Evolutionary conservation across 768 basidiomycete genomes (phyloP).

Genomic region (Butyriboletus loyo): DNA sequence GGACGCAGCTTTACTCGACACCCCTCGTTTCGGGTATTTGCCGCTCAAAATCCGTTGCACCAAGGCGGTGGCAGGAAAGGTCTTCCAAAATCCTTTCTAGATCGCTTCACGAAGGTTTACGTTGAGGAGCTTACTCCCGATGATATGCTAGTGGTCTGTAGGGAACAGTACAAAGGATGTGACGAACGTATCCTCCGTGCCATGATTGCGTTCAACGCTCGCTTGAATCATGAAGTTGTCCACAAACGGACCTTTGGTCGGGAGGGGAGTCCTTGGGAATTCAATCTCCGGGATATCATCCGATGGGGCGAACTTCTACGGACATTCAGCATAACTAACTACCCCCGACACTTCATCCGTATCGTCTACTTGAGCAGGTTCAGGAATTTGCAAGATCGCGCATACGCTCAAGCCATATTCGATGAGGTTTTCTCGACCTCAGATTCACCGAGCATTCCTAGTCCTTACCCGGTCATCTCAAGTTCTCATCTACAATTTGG

Average conservation of each 20-base stretch:
- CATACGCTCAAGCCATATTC: conserved; percentile 50
- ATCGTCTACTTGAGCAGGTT: conserved; percentile 86
- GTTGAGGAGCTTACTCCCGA: conserved; percentile 75
- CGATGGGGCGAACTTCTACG: conserved; percentile 74
- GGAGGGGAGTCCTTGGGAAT: conserved; percentile 93
- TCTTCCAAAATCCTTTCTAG: conserved; percentile 94
- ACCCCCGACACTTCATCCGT: conserved; percentile 64
- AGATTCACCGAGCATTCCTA: conserved; percentile 36
- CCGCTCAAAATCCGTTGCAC: conserved; percentile 93
- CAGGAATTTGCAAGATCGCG: conserved; percentile 66
- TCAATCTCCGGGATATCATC: conserved; percentile 92
- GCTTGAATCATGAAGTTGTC: conserved; percentile 65
- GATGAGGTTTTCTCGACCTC: conserved; percentile 45
- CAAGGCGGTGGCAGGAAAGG: conserved; percentile 98
- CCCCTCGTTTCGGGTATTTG: conserved; percentile 94
- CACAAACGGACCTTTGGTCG: conserved; percentile 64
- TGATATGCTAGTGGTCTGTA: conserved; percentile 79
- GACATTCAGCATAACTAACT: conserved; percentile 28
- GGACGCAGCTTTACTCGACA: conserved; percentile 85
- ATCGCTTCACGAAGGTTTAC: conserved; percentile 98
- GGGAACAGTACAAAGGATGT: conserved; percentile 63
- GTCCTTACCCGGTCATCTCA: conserved; percentile 37
- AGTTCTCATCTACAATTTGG: conserved; percentile 63
- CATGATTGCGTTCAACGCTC: conserved; percentile 83
- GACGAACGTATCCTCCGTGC: conserved; percentile 50